These are phyloP conservation scores for Gracilaria gracilis DNA, from an alignment of 23 red algal species.

Conservation along the genomic window DNA sequence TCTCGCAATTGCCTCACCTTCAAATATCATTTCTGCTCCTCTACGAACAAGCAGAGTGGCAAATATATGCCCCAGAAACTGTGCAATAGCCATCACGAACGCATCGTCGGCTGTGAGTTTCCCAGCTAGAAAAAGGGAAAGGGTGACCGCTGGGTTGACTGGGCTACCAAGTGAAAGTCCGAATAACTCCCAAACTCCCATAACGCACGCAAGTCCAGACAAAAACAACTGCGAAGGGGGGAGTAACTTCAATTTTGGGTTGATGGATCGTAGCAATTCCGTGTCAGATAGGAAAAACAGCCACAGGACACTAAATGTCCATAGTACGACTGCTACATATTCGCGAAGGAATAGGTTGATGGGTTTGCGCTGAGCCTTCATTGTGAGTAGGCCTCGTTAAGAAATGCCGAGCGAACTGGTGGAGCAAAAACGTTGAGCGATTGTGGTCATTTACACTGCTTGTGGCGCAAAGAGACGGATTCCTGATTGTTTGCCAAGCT, in stretches of 20 bases:
- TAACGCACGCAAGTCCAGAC: conserved; percentile 27
- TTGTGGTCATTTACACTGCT: neutral
- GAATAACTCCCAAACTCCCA: conserved; percentile 68
- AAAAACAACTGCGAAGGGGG: conserved; percentile 43
- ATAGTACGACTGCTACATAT: conserved; percentile 22
- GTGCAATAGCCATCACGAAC: conserved; percentile 42
- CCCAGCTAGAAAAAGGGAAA: conserved; percentile 19
- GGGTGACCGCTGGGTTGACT: conserved; percentile 50
- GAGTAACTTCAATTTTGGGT: conserved; percentile 1
- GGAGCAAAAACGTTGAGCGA: neutral
- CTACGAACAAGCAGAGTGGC: conserved; percentile 18
- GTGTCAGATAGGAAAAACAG: conserved; percentile 26
- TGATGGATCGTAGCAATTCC: conserved; percentile 6
- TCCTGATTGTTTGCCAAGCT: too few relatives aligned
- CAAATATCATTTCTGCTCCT: conserved; percentile 44
- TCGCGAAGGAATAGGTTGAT: conserved; percentile 23
- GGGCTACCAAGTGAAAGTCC: conserved; percentile 40
- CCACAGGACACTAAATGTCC: neutral
- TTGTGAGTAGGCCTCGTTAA: neutral
- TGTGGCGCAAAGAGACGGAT: neutral
- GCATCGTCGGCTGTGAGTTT: conserved; percentile 23
- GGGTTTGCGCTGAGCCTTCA: neutral
- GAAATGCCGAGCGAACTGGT: neutral
- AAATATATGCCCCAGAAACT: conserved; percentile 38
- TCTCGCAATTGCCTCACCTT: neutral